Evolutionary conservation across 2,329 filamentous ascomycete genomes (phyloP), one percentile per base, ranked within the genome.

Genomic region (Leptographium flavum): DNA sequence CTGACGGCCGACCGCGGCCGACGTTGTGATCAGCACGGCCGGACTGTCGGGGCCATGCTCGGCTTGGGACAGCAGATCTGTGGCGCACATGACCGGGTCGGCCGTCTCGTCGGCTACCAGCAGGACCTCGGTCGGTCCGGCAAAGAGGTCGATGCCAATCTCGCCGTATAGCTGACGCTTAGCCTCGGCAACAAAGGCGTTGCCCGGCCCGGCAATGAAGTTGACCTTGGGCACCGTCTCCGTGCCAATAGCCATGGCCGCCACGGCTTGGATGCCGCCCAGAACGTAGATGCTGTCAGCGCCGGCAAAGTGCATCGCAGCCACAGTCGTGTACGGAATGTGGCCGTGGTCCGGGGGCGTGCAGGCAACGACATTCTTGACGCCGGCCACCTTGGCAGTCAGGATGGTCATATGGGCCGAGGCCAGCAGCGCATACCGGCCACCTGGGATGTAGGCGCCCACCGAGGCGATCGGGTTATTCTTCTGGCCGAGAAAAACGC

Each of bases 211-310:
- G 1, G 70, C 70, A 44, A 76, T 66, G 40, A 76, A 72, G 52
- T 76, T 65, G 9, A 70, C 64, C 52, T 68, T 66, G 9, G 70
- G 70, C 70, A 76, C 74, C 14, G 66, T 63, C 52, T 71, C 73
- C 14, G 69, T 71, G 21, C 71, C 73, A 27, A 73, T 65, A 11
- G 71, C 70, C 57, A 79, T 76, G 39, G 74, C 74, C n/a, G 73
- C 76, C 45, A 78, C 75, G 35, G 71, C 71, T 53, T 75, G 71
- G 0, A 69, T 67, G 2, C 71, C 70, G 17, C 68, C 70, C 1
- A 73, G 58, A 37, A 73, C 60, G 50, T 59, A 70, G 50, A 73
- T 73, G 23, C 65, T 63, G 50, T 73, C 69, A 3, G 69, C 69
- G 0, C 69, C 68, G 2, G 69, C 69, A 3, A 67, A 55, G 49